Conservation (phyloP, 371 early-diverging fungal genomes). For the Haplosporangium sp. region DNA sequence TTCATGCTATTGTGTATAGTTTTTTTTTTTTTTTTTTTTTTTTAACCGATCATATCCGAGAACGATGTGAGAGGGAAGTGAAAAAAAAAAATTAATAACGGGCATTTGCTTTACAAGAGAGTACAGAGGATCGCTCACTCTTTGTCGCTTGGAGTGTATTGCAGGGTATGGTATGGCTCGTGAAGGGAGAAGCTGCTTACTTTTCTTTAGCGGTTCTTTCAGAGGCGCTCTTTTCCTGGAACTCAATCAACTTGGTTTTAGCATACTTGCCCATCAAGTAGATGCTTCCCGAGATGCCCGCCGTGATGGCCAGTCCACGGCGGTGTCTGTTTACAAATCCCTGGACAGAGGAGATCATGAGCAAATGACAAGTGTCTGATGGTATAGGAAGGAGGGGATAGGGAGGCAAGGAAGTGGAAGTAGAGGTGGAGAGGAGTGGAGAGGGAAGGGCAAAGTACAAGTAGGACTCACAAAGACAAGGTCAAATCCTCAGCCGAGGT, state of each 20-base stretch:
- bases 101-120: too few relatives aligned
- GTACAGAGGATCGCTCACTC: neutral
- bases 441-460: slow-evolving; percentile 15
- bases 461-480: neutral
- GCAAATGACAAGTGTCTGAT: neutral
- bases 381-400: slow-evolving; percentile 3
- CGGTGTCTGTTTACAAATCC: slow-evolving; percentile 67
- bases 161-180: neutral
- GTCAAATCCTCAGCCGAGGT: neutral
- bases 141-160: neutral
- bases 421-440: slow-evolving; percentile 10
- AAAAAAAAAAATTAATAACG: neutral
- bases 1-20: slow-evolving; percentile 65
- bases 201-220: slow-evolving; percentile 82
- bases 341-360: slow-evolving; percentile 55
- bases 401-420: slow-evolving; percentile 5
- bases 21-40: neutral
- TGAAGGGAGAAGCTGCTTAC: slow-evolving; percentile 56
- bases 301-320: slow-evolving; percentile 69
- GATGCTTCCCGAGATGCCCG: slow-evolving; percentile 76
- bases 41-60: neutral
- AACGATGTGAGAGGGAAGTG: neutral
- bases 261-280: slow-evolving; percentile 84
- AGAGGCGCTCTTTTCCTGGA: slow-evolving; percentile 69
- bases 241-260: slow-evolving; percentile 74